Evolutionary conservation across 257 asterid species (phyloP).

Genomic region (Datura wrightii): DNA sequence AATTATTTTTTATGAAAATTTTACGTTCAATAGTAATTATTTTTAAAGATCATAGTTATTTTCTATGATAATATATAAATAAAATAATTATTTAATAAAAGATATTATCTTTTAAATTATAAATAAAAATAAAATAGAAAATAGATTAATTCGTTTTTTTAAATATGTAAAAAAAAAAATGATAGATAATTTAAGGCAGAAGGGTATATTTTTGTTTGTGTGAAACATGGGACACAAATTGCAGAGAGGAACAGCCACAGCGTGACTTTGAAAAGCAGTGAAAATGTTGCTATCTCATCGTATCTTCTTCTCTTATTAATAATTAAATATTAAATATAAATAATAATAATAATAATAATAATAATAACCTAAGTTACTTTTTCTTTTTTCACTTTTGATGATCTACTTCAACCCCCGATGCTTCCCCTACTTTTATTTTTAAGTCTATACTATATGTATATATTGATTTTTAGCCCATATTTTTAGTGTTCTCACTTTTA

Average conservation of each 20-base stretch:
- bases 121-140: too few relatives aligned
- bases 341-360: too few relatives aligned
- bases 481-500: conserved; percentile 19
- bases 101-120: too few relatives aligned
- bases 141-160: too few relatives aligned
- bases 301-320: neutral
- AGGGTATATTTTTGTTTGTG: neutral
- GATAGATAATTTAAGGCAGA: too few relatives aligned
- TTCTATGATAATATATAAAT: too few relatives aligned
- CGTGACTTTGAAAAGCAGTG: conserved; percentile 18
- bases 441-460: neutral
- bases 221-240: neutral
- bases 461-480: neutral
- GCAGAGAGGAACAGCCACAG: neutral
- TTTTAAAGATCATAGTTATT: too few relatives aligned
- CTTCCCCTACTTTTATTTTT: neutral
- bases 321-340: too few relatives aligned
- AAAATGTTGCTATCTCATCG: neutral
- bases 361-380: neutral
- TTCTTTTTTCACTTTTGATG: neutral
- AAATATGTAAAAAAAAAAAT: too few relatives aligned
- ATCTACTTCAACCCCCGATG: neutral
- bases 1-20: too few relatives aligned
- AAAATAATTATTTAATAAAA: too few relatives aligned
- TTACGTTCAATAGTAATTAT: too few relatives aligned